Evolutionary conservation across 208 protist species (phyloP).

Genomic region (Phytomonas francai): DNA sequence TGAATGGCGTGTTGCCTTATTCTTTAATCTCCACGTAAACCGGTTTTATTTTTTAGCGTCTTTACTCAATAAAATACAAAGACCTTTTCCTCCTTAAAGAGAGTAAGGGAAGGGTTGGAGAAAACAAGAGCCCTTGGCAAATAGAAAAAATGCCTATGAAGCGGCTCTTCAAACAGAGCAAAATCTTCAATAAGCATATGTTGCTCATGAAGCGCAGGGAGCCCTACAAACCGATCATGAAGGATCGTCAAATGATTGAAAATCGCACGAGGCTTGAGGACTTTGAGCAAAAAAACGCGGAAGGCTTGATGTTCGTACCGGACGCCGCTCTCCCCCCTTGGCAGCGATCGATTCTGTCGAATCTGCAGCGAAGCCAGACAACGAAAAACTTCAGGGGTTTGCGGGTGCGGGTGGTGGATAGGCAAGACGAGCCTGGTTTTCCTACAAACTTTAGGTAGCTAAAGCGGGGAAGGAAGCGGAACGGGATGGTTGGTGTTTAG

Average conservation of each 20-base stretch:
- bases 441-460: conserved; percentile 71
- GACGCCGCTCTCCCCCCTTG: conserved; percentile 64
- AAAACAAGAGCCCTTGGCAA: not conserved
- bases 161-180: conserved; percentile 31
- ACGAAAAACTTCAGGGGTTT: conserved; percentile 64
- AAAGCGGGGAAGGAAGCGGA: not conserved
- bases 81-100: not conserved
- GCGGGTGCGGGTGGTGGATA: conserved; percentile 61
- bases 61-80: not conserved
- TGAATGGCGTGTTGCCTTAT: not conserved
- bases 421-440: conserved; percentile 78
- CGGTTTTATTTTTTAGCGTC: not conserved
- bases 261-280: conserved; percentile 42
- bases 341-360: conserved; percentile 43
- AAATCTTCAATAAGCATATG: conserved; percentile 43
- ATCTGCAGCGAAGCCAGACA: conserved; percentile 21
- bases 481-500: not conserved
- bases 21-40: not conserved
- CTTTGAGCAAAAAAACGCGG: conserved; percentile 57
- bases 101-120: not conserved
- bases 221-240: conserved; percentile 60
- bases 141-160: conserved; percentile 17
- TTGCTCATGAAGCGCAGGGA: conserved; percentile 20
- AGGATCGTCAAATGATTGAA: conserved; percentile 52
- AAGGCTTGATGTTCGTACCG: conserved; percentile 72